Base-by-base conservation (phyloP, 2,329 filamentous ascomycete species). In the Sporothrix humicola region DNA sequence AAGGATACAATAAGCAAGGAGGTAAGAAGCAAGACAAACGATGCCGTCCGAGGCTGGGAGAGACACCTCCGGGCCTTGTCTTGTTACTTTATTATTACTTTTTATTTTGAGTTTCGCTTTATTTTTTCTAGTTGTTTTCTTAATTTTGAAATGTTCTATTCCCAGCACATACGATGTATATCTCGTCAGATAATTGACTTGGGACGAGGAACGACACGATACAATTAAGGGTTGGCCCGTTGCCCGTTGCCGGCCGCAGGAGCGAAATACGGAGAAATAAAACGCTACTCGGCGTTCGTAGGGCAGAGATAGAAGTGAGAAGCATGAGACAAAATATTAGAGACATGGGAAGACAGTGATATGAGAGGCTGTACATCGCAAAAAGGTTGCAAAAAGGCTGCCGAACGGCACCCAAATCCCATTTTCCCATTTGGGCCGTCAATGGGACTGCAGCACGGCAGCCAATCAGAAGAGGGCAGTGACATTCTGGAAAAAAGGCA, bases 401-500 rank as follows among this genome's bases (percentile, higher is more conserved):
- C 31, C 4, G 31, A 37, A 37, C 31, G 7, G 31, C 31, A 37
- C 4, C 31, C 31, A 37, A 37, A 37, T 56, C 52, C 52, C 52
- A 56, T 56, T 56, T 56, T 56, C 17, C 20, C 15, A 5, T 37
- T 17, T 59, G 56, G 23, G 26, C 10, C 23, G 23, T 37, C 26
- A 13, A 17, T 61, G 58, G 26, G 37, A n/a, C 9, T 61, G 58
- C 37, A 46, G 12, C 20, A 1, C 4, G 61, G 12, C 59, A 31
- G 56, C 74, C 74, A 75, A 75, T 75, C 58, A 69, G 12, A 37
- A 1, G 2, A 3, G 10, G 31, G 26, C 66, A 59, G 74, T 76
- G 74, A 76, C 74, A 73, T 73, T 73, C 74, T 75, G 69, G 72
- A 71, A 73, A 54, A 71, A 72, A 54, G 17, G 17, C 37, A 59